phyloP scores from a whole-genome alignment of 2,329 filamentous ascomycete species.

The Stachybotrys echinatus region DNA sequence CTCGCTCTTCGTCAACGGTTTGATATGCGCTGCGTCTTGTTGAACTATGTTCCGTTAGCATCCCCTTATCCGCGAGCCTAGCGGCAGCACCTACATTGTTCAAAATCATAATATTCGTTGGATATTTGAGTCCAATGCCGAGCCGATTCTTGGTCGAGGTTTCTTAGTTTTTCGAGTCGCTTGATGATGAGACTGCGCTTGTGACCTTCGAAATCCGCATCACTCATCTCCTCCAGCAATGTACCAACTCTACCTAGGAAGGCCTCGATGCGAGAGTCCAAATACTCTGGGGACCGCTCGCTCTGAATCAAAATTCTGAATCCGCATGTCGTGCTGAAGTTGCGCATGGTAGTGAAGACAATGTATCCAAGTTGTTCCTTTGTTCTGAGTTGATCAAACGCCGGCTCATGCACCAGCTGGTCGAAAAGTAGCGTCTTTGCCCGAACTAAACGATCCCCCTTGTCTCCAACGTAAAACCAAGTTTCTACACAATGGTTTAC shows the following conservation, averaged over 20 bases:
- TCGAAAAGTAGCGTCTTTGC: slow-evolving; percentile 77
- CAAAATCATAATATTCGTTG: slow-evolving; percentile 85
- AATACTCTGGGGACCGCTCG: slow-evolving; percentile 75
- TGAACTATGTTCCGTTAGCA: slow-evolving; percentile 46
- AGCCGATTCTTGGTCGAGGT: slow-evolving; percentile 76
- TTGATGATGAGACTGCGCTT: slow-evolving; percentile 86
- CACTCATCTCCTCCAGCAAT: slow-evolving; percentile 68
- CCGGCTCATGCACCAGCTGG: slow-evolving; percentile 88
- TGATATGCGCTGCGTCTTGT: slow-evolving; percentile 70
- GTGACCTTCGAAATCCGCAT: slow-evolving; percentile 82
- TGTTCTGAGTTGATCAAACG: slow-evolving; percentile 89
- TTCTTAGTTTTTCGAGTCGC: slow-evolving; percentile 86
- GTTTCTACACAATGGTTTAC: slow-evolving; percentile 85
- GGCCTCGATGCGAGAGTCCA: slow-evolving; percentile 81
- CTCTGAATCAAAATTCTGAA: slow-evolving; percentile 92
- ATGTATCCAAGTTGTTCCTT: slow-evolving; percentile 98
- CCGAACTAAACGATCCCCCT: slow-evolving; percentile 62
- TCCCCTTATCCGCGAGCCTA: background rate
- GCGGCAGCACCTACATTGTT: slow-evolving; percentile 57
- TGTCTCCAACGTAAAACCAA: slow-evolving; percentile 64
- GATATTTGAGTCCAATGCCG: slow-evolving; percentile 83
- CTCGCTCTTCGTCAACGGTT: slow-evolving; percentile 70
- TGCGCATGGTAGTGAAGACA: slow-evolving; percentile 75
- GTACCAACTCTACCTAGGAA: slow-evolving; percentile 68
- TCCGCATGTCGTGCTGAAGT: slow-evolving; percentile 71